Conservation (phyloP, 306 rosid species). For the Sophora flavescens region DNA sequence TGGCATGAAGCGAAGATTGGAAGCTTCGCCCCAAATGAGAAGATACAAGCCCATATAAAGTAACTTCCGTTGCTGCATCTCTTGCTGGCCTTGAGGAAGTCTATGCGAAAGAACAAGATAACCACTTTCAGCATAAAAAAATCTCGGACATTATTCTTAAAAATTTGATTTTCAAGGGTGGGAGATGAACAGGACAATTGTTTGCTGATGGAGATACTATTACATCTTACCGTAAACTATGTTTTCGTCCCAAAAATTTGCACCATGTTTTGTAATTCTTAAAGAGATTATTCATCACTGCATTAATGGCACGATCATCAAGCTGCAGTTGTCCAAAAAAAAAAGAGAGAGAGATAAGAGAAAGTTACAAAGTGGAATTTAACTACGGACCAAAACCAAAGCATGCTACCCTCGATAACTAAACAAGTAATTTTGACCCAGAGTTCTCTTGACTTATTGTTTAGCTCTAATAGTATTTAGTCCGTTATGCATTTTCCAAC, state of each 20-base stretch:
- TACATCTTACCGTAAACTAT: conserved; percentile 74
- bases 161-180: neutral
- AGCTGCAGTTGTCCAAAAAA: conserved; percentile 63
- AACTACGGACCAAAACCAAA: conserved; percentile 34
- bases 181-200: neutral
- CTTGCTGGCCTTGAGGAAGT: conserved; percentile 81
- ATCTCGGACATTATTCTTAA: conserved; percentile 29
- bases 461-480: conserved; percentile 4
- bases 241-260: conserved; percentile 85
- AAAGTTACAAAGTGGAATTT: conserved; percentile 23
- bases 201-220: neutral
- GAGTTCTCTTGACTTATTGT: conserved; percentile 7
- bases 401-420: conserved; percentile 29
- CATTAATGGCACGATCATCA: conserved; percentile 89
- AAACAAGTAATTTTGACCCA: conserved; percentile 23
- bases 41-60: conserved; percentile 90
- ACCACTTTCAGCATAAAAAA: conserved; percentile 33
- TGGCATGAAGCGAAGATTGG: conserved; percentile 85
- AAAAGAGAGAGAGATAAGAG: neutral
- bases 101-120: conserved; percentile 51
- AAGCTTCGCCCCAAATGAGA: conserved; percentile 97
- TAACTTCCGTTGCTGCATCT: conserved; percentile 83
- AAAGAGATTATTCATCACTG: conserved; percentile 76
- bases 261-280: conserved; percentile 94
- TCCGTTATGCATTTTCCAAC: conserved; percentile 25